Base-by-base conservation (phyloP, 371 early-diverging fungal species). In the Dinochytrium kinnereticum region DNA sequence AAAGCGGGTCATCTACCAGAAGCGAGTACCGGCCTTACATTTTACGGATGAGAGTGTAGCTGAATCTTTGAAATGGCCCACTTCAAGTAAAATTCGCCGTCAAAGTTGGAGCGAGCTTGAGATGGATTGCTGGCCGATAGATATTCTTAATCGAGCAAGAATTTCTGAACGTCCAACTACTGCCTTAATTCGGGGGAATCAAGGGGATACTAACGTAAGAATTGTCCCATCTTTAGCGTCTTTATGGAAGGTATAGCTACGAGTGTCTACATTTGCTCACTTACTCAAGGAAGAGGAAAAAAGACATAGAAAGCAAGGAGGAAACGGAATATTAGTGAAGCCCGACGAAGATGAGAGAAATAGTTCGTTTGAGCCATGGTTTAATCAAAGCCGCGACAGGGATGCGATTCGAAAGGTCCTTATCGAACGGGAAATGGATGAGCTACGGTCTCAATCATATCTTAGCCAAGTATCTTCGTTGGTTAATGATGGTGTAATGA, bases 71-170 rank as follows among this genome's bases (percentile, higher is more conserved):
- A 64, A 50, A 40, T 71, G 71, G 71, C 61, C 71, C 19, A 31
- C 34, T 50, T 31, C 44, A 26, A 40, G 39, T 30, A 1, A 24
- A 31, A 13, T 44, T 34, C 15, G 26, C 0, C 85, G 89, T 2
- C 75, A 80, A n/a, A 91, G 91, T 68, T 82, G 82, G 34, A 92
- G 94, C 59, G 94, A 93, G 72, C 79, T 95, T 15, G 96, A 96
- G 71, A 67, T 93, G 7, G 96, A 96, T 70, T 82, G 86, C 0
- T 80, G 82, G 1, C 86, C 82, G 2, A 80, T 76, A 65, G 83
- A 88, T 26, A 93, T 96, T 39, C n/a, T 88, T 34, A 95, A 95
- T 71, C 84, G 92, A n/a, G 71, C 72, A 0, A 73, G 74, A 7
- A 68, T 92, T 0, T 69, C 69, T 0, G 92, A 93, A 76, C 87